Percentiles rank a stretch among this genome's conserved stretches.
Conservation (phyloP, 805 yeast genomes). For the Suhomyces vadensis region DNA sequence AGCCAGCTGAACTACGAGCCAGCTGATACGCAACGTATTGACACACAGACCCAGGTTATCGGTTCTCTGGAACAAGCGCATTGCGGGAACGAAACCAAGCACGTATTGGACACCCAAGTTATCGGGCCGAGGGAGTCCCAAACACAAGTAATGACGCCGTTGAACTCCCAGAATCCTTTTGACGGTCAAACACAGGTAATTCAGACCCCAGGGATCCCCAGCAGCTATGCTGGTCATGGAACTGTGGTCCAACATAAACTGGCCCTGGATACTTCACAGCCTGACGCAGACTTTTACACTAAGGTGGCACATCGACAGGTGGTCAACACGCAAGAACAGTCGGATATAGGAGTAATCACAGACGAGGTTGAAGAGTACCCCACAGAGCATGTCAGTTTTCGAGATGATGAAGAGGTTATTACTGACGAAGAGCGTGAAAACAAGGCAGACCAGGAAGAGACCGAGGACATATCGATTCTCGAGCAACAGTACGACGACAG, state of each 20-base stretch:
- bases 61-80: too few relatives aligned
- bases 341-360: not conserved
- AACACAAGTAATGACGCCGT: not conserved
- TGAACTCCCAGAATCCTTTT: not conserved
- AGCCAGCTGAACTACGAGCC: too few relatives aligned
- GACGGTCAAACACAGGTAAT: not conserved
- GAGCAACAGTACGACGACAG: conserved; percentile 25
- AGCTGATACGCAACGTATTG: too few relatives aligned
- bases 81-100: too few relatives aligned
- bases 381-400: not conserved
- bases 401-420: conserved; percentile 13
- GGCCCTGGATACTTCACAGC: not conserved
- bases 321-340: conserved; percentile 27
- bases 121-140: not conserved
- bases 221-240: conserved; percentile 1
- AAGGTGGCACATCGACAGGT: conserved; percentile 34
- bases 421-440: conserved; percentile 11
- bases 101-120: not conserved
- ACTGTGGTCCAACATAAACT: too few relatives aligned
- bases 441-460: not conserved
- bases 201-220: conserved; percentile 1
- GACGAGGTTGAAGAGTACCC: not conserved
- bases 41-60: not conserved
- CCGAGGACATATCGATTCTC: conserved; percentile 16
- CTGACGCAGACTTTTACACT: not conserved